Evolutionary conservation across 108 stramenopile genomes (phyloP).

Genomic region (Thalassiosira profunda): DNA sequence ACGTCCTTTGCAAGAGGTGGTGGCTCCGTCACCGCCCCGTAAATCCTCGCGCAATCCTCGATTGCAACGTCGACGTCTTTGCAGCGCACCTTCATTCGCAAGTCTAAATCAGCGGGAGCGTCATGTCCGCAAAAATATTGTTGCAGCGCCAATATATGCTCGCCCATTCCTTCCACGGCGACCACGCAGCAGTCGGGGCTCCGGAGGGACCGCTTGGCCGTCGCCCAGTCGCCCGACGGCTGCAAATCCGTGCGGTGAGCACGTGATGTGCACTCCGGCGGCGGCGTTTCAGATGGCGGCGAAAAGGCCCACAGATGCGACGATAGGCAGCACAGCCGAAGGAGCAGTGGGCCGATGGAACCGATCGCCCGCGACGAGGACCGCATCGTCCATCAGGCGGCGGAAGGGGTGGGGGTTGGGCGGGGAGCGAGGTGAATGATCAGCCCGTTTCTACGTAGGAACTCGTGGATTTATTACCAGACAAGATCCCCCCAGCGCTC

Average conservation of each 20-base stretch:
- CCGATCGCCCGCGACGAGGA: too few species aligned
- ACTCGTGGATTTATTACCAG: too few species aligned
- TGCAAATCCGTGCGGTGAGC: neutral
- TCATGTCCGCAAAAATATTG: slow-evolving; percentile 40
- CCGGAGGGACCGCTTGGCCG: slow-evolving; percentile 40
- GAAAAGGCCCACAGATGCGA: neutral
- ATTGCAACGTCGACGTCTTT: neutral
- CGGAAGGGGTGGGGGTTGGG: too few species aligned
- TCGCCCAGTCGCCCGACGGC: slow-evolving; percentile 17
- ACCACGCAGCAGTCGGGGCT: slow-evolving; percentile 51
- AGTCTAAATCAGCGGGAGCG: slow-evolving; percentile 47
- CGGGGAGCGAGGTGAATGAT: too few species aligned
- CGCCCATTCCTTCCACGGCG: slow-evolving; percentile 25
- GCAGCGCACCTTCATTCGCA: slow-evolving; percentile 47
- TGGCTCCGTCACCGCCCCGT: slow-evolving; percentile 30
- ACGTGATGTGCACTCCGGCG: too few species aligned
- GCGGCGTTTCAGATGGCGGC: neutral
- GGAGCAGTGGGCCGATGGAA: neutral
- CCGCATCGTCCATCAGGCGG: too few species aligned
- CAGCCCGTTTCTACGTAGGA: too few species aligned
- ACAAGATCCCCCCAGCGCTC: too few species aligned
- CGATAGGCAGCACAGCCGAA: neutral
- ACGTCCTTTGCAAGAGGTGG: neutral
- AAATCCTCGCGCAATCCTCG: slow-evolving; percentile 40
- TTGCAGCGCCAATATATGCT: slow-evolving; percentile 29